Evolutionary conservation across 2,329 filamentous ascomycete genomes (phyloP), one percentile per base, ranked within the genome.

Genomic region (Fusarium aywerte): DNA sequence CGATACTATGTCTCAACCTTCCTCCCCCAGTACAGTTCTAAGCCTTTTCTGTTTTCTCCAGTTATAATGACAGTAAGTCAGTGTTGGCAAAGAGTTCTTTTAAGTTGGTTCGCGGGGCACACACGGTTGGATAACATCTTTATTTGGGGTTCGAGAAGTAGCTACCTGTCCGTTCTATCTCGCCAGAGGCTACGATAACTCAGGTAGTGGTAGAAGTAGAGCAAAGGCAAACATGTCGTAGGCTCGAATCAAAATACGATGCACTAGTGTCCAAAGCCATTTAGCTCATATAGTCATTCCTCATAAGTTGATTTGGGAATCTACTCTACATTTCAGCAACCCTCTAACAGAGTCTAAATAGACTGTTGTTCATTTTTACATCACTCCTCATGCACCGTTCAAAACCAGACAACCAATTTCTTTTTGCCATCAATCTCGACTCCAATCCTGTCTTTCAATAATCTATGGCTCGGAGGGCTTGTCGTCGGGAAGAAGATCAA

Each of bases 241-340:
- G 18, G 18, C 7, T 57, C 25, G 29, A 56, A n/a, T 11, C 29
- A 47, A 43, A 12, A 32, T 54, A 61, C 50, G 49, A 11, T 56
- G 62, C 54, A 67, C 43, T 51, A 27, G 25, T 55, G 40, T 62
- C 60, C 43, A 61, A 58, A 31, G 42, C 43, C 38, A 40, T 68
- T 47, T 61, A 60, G 45, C 33, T 55, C 64, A 53, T 72, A 53
- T 70, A 56, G 35, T 67, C 43, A 40, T 70, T 54, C 58, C 59
- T 67, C 59, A 32, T 70, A 53, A 61, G 51, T 70, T 64, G 61
- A 71, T 70, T 57, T 68, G 50, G 55, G 48, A 68, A 73, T 69
- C 58, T 58, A 61, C 54, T 70, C 64, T 73, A 62, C 68, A 71
- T 42, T 59, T 15, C 32, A 44, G 27, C 40, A 62, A 50, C 57